Evolutionary conservation across 176 grass and related monocot species (phyloP).

Genomic region (Cenchrus fungigraminus): DNA sequence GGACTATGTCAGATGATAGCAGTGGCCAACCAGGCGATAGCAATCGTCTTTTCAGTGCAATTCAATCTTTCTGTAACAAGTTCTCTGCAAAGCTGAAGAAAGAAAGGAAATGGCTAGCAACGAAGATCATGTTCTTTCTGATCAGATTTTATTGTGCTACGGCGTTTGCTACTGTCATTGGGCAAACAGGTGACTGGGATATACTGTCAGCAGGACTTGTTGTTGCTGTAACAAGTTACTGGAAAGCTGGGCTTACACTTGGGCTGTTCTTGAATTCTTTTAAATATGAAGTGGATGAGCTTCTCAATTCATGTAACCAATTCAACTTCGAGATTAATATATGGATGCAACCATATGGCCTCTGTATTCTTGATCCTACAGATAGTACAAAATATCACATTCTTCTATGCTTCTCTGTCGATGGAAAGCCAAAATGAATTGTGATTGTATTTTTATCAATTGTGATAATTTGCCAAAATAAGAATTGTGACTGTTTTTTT

Average conservation of each 20-base stretch:
- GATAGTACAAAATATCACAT: no score
- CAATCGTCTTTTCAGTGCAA: constrained; percentile 62
- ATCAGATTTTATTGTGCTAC: constrained; percentile 91
- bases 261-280: no score
- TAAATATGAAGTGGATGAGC: no score
- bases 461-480: no score
- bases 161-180: constrained; percentile 89
- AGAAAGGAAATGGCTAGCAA: constrained; percentile 54
- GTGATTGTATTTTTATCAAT: no score
- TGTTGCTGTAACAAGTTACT: constrained; percentile 90
- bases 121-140: constrained; percentile 90
- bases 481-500: no score
- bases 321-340: constrained; percentile 67
- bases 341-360: no score
- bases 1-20: constrained; percentile 49
- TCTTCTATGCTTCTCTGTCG: no score
- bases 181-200: constrained; percentile 97
- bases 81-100: constrained; percentile 54
- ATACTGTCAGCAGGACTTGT: constrained; percentile 89
- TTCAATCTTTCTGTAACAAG: constrained; percentile 56
- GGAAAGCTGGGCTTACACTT: constrained; percentile 94
- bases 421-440: no score
- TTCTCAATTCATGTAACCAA: constrained; percentile 71
- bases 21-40: constrained; percentile 46
- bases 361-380: no score